Conservation (phyloP, 2,329 filamentous ascomycete genomes). For the Madurella fahalii region DNA sequence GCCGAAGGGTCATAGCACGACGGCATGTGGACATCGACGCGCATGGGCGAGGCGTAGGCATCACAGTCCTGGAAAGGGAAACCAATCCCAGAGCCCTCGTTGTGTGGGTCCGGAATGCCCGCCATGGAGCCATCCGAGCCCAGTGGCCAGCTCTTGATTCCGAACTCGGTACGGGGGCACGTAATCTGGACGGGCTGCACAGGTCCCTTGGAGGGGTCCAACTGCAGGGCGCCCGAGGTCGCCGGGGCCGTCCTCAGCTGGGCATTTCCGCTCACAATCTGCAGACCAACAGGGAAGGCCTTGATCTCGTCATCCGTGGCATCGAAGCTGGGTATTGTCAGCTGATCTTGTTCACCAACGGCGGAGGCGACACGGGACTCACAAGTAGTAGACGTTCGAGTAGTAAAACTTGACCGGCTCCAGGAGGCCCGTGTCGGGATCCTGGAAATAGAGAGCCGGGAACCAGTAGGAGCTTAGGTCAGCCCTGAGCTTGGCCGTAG, state of each 20-base stretch:
- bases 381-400: conserved; percentile 75
- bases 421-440: conserved; percentile 58
- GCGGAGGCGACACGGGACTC: conserved; percentile 24
- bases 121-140: conserved; percentile 52
- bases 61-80: conserved; percentile 70
- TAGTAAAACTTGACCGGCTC: conserved; percentile 66
- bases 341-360: background rate
- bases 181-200: conserved; percentile 56
- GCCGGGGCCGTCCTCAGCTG: conserved; percentile 54
- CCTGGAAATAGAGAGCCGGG: conserved; percentile 64
- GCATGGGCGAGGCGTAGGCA: conserved; percentile 55
- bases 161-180: conserved; percentile 51
- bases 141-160: conserved; percentile 49
- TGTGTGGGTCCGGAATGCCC: conserved; percentile 52
- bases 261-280: conserved; percentile 66
- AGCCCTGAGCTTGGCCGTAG: conserved; percentile 62
- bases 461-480: conserved; percentile 78
- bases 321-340: conserved; percentile 46
- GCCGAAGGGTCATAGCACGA: conserved; percentile 67
- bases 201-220: conserved; percentile 49
- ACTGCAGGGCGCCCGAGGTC: conserved; percentile 45
- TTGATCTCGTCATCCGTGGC: conserved; percentile 60
- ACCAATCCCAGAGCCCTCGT: conserved; percentile 55
- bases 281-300: conserved; percentile 66
- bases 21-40: conserved; percentile 67